Evolutionary conservation across 768 basidiomycete species (phyloP).

Genomic region (Tricholoma matsutake): DNA sequence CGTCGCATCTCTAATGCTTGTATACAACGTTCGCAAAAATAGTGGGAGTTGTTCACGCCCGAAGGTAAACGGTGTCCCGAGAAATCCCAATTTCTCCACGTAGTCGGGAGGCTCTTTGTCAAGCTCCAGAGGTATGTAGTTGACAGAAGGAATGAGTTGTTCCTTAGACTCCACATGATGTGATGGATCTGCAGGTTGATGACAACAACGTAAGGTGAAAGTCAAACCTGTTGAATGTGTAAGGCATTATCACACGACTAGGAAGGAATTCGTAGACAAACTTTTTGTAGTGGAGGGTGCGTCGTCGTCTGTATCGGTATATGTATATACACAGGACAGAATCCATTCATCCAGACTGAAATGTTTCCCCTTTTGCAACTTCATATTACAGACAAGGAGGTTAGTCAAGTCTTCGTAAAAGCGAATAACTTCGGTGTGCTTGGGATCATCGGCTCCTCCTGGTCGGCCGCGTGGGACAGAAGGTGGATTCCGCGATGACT

Average conservation of each 20-base stretch:
- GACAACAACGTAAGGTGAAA: constrained; percentile 54
- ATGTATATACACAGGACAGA: constrained; percentile 68
- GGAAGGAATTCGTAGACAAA: constrained; percentile 27
- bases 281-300: constrained; percentile 31
- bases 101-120: constrained; percentile 59
- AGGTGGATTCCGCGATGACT: constrained; percentile 39
- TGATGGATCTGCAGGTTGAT: constrained; percentile 30
- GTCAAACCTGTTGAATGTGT: constrained; percentile 45
- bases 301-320: constrained; percentile 29
- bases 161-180: constrained; percentile 31
- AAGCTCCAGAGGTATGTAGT: constrained; percentile 62
- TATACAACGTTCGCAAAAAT: constrained; percentile 62
- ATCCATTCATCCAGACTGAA: constrained; percentile 56
- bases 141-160: constrained; percentile 46
- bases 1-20: constrained; percentile 41
- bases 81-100: constrained; percentile 56
- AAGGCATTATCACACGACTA: constrained; percentile 1
- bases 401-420: constrained; percentile 90
- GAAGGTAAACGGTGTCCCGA: constrained; percentile 67
- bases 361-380: constrained; percentile 33
- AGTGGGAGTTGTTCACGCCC: constrained; percentile 60
- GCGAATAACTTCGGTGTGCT: constrained; percentile 55
- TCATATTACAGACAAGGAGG: constrained; percentile 64
- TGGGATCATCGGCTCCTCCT: constrained; percentile 45
- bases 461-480: constrained; percentile 35